phyloP scores from a whole-genome alignment of 2,329 filamentous ascomycete species.

The Ascocoryne sarcoides region DNA sequence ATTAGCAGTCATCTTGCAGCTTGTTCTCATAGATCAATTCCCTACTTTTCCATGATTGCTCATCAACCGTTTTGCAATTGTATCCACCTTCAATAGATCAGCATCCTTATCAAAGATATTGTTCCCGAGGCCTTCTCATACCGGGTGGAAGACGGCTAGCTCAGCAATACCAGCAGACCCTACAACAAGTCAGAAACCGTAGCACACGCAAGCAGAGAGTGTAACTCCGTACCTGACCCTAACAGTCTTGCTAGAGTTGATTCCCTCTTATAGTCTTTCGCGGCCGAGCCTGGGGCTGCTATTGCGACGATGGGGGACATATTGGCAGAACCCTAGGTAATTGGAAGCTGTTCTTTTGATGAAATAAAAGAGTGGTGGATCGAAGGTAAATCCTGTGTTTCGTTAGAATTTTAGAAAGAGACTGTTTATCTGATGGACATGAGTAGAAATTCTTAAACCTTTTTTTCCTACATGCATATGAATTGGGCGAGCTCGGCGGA shows the following conservation, averaged over 20 bases:
- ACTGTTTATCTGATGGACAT: too few species aligned
- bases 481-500: too few species aligned
- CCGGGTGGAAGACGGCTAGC: constrained; percentile 85
- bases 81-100: constrained; percentile 65
- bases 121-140: constrained; percentile 34
- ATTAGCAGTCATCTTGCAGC: constrained; percentile 16
- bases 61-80: constrained; percentile 97
- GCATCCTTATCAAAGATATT: not conserved
- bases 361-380: not conserved
- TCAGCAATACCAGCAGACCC: constrained; percentile 90
- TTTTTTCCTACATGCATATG: too few species aligned
- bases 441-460: too few species aligned
- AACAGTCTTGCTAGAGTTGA: constrained; percentile 80
- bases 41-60: constrained; percentile 77
- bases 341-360: not conserved
- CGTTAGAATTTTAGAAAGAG: too few species aligned
- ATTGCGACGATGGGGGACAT: constrained; percentile 23
- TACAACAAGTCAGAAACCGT: constrained; percentile 32
- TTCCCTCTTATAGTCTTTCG: constrained; percentile 67
- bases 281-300: constrained; percentile 25
- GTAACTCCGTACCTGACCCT: constrained; percentile 64
- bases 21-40: not conserved
- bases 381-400: not conserved
- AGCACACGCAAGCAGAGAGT: not conserved
- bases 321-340: not conserved